These are phyloP conservation scores for Euphorbia celastroides DNA, from an alignment of 441 rosid genomes.

Conservation along the genomic window DNA sequence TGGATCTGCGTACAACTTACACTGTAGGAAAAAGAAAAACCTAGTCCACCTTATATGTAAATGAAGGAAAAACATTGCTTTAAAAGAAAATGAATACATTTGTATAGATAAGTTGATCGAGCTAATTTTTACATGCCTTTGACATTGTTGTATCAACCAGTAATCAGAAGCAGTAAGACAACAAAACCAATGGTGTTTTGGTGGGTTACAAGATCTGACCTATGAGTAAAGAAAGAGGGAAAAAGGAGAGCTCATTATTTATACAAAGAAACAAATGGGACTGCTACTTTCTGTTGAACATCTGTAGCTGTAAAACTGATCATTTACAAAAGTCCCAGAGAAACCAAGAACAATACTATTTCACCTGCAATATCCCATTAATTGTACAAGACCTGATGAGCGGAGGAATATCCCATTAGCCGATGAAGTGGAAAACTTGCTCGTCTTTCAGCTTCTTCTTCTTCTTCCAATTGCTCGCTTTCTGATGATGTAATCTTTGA, in stretches of 20 bases:
- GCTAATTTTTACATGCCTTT: neutral
- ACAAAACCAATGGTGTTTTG: neutral
- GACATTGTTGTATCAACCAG: neutral
- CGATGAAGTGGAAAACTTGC: slow-evolving; percentile 68
- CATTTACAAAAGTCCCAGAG: neutral
- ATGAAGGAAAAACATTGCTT: neutral
- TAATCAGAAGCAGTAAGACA: neutral
- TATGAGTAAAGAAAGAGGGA: neutral
- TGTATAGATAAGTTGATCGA: neutral
- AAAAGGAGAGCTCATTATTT: neutral
- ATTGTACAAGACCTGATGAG: slow-evolving; percentile 40
- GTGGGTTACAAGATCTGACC: neutral
- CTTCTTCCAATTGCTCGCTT: slow-evolving; percentile 32
- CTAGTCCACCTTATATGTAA: neutral
- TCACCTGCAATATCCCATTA: slow-evolving; percentile 13
- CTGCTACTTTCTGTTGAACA: neutral
- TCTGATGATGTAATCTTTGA: slow-evolving; percentile 35
- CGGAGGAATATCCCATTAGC: slow-evolving; percentile 84
- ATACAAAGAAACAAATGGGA: slow-evolving; percentile 15
- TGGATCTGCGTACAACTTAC: neutral
- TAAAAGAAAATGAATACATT: neutral
- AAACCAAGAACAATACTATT: slow-evolving; percentile 4
- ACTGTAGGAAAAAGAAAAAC: neutral
- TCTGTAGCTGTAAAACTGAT: neutral
- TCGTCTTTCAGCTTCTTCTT: slow-evolving; percentile 29